Evolutionary conservation across 495 filamentous ascomycete genomes (phyloP).

Genomic region (Penicillium fimorum): DNA sequence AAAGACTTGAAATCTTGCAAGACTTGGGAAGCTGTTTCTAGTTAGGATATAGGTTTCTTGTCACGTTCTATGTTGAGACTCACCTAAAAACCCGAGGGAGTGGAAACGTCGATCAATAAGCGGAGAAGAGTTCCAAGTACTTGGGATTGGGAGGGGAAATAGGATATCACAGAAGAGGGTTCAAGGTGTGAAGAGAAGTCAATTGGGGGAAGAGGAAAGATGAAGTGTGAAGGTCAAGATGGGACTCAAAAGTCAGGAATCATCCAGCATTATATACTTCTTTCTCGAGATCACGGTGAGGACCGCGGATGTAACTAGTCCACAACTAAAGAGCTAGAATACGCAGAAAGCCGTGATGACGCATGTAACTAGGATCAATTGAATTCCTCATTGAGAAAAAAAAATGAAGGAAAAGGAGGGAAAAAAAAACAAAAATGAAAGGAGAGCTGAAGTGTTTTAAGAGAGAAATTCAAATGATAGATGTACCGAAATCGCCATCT

Average conservation of each 20-base stretch:
- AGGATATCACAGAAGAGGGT: neutral
- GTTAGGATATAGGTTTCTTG: neutral
- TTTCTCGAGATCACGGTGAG: slow-evolving; percentile 8
- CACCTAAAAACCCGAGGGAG: slow-evolving; percentile 25
- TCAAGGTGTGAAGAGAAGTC: neutral
- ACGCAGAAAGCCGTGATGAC: slow-evolving; percentile 20
- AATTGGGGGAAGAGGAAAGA: slow-evolving; percentile 2
- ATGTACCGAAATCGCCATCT: neutral
- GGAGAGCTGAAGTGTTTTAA: neutral
- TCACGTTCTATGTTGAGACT: neutral
- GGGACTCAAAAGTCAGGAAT: neutral
- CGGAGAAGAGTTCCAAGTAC: slow-evolving; percentile 15
- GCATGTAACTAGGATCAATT: slow-evolving; percentile 20
- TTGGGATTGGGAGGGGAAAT: neutral
- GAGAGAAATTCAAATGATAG: neutral
- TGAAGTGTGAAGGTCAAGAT: slow-evolving; percentile 3
- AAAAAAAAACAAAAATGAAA: neutral
- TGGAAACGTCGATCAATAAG: slow-evolving; percentile 29
- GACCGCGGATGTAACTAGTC: slow-evolving; percentile 16
- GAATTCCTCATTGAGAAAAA: slow-evolving; percentile 1
- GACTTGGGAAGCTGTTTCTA: neutral
- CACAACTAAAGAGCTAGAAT: slow-evolving; percentile 10
- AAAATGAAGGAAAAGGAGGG: neutral
- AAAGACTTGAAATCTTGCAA: too few relatives aligned
- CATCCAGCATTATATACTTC: slow-evolving; percentile 23